A percentile compares a stretch with the other conserved stretches of the same genome.
phyloP scores from a whole-genome alignment of 371 early-diverging fungal species.

The Mortierella sp. region DNA sequence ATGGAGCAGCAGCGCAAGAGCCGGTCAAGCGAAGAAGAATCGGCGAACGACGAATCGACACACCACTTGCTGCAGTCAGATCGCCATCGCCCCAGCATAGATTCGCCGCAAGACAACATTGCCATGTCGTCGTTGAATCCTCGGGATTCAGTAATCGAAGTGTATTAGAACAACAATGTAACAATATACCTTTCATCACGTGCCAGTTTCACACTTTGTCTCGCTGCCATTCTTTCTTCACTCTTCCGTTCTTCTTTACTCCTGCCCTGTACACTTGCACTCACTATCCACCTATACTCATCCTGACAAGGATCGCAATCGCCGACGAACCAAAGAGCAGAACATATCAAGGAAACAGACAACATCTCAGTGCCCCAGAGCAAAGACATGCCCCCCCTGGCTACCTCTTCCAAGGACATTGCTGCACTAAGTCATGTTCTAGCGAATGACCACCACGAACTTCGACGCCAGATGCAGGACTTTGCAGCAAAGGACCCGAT shows the following conservation, averaged over 20 bases:
- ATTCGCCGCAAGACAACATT: slow-evolving; percentile 10
- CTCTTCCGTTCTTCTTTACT: background rate
- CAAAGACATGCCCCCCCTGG: slow-evolving; percentile 1
- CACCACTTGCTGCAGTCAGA: slow-evolving; percentile 21
- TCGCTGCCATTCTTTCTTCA: background rate
- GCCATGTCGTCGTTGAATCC: slow-evolving; percentile 21
- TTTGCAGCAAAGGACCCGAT: slow-evolving; percentile 47
- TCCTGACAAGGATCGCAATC: background rate
- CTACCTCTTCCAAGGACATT: slow-evolving; percentile 8
- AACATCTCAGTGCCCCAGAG: too few relatives aligned
- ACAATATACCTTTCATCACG: slow-evolving; percentile 19
- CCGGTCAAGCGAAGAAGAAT: slow-evolving; percentile 26
- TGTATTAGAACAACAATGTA: slow-evolving; percentile 3
- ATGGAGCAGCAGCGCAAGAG: slow-evolving; percentile 30
- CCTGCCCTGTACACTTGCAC: background rate
- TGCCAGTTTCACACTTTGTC: background rate
- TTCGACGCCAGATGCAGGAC: slow-evolving; percentile 28
- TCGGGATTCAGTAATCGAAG: background rate
- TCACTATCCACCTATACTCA: background rate
- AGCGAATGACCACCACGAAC: slow-evolving; percentile 25
- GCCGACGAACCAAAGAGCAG: background rate
- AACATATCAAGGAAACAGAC: background rate
- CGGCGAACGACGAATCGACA: slow-evolving; percentile 24
- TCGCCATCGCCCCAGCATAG: background rate
- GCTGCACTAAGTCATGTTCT: slow-evolving; percentile 8